Base-by-base conservation (phyloP, 2,329 filamentous ascomycete genomes). In the Fusarium stilboides region DNA sequence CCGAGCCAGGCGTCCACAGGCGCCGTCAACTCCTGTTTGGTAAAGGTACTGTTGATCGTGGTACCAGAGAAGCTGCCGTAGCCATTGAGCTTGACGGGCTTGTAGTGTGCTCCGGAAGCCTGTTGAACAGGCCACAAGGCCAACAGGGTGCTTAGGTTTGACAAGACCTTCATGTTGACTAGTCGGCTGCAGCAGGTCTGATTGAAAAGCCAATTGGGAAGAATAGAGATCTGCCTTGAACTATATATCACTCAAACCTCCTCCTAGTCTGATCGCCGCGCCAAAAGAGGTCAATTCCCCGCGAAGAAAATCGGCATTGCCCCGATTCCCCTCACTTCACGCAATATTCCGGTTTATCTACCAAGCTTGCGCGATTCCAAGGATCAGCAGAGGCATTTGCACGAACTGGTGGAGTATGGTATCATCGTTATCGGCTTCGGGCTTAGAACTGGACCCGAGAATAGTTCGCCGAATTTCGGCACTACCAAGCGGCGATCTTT, bases 1-100 rank as follows among this genome's bases (percentile, higher is more conserved):
- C 82, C 82, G 8, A 85, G 74, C 83, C 83, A 86, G 0, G 83
- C 83, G 63, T 85, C 81, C 3, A 85, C 79, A 0, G 77, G 31
- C 1, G 55, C 33, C 4, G 71, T 66, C 0, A 73, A 49, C 0
- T 54, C 34, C 8, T 68, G 44, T 14, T 54, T 62, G 12, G 45
- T 66, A 3, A 72, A 58, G 0, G 71, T 73, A 13, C 53, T 57
- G 36, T 73, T 73, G 31, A 72, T 10, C 1, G 62, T 62, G 0
- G 65, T 73, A 3, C 71, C 71, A 2, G 69, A 72, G 14, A 72
- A 72, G 12, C 57, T 68, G 2, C 71, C 71, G 6, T 73, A 73
- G 15, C 65, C 71, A 0, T 59, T 22, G 6, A 73, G 71, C 9
- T 54, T 65, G 22, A 73, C 57, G 3, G 58, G 51, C 1, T 58